phyloP scores from a whole-genome alignment of 2,329 filamentous ascomycete species.

The Colletotrichum navitas region DNA sequence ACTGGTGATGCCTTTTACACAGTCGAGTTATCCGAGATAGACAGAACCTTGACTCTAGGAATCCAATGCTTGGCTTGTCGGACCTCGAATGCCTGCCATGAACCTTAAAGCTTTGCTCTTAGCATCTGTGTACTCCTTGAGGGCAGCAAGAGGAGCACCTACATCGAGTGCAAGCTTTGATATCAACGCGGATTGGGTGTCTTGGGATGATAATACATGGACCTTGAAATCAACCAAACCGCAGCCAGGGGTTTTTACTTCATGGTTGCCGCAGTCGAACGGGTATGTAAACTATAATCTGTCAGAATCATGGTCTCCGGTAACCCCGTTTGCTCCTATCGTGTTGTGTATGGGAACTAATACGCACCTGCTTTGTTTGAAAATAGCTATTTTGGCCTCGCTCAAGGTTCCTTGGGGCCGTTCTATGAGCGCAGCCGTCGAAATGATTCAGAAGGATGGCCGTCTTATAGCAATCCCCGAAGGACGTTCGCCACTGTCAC shows the following conservation, averaged over 20 bases:
- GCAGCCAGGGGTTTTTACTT: slow-evolving; percentile 20
- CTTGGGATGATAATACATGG: slow-evolving; percentile 23
- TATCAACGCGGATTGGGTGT: slow-evolving; percentile 26
- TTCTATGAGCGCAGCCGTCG: slow-evolving; percentile 25
- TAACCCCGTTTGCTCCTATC: no score
- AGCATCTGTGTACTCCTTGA: neutral
- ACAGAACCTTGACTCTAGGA: neutral
- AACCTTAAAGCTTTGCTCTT: neutral
- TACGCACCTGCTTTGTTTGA: neutral
- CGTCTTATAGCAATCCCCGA: slow-evolving; percentile 22
- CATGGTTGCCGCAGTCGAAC: slow-evolving; percentile 24
- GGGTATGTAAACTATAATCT: slow-evolving; percentile 7
- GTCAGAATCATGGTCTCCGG: neutral
- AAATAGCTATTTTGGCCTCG: slow-evolving; percentile 26
- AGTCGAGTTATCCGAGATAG: neutral
- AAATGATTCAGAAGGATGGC: slow-evolving; percentile 20
- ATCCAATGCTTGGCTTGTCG: neutral
- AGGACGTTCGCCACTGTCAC: slow-evolving; percentile 22
- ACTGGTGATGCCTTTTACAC: neutral
- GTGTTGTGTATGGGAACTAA: neutral
- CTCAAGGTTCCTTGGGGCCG: slow-evolving; percentile 22
- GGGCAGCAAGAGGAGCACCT: slow-evolving; percentile 16
- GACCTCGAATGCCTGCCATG: neutral
- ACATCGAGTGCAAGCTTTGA: slow-evolving; percentile 17
- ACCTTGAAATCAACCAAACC: slow-evolving; percentile 25